phyloP scores from a whole-genome alignment of 306 rosid species.

The Sicyos edulis region DNA sequence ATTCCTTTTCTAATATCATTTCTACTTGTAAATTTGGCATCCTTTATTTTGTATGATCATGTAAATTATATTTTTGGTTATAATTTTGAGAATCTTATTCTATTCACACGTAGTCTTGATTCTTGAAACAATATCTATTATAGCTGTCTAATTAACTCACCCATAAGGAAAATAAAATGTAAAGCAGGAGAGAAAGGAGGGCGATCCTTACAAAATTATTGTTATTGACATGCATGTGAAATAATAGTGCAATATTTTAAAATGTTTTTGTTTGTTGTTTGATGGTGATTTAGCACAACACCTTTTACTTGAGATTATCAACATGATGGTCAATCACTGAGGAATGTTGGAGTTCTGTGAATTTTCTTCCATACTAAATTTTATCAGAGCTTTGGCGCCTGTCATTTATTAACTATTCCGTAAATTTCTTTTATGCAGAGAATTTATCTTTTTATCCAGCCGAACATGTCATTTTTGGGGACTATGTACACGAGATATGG shows the following conservation, averaged over 20 bases:
- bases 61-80: not conserved
- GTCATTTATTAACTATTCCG: constrained; percentile 23
- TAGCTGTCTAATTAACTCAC: not conserved
- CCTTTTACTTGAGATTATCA: not conserved
- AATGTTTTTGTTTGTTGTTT: no score
- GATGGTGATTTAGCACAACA: no score
- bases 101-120: not conserved
- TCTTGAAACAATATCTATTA: not conserved
- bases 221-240: constrained; percentile 12
- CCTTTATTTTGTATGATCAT: not conserved
- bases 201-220: not conserved
- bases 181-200: not conserved
- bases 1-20: not conserved
- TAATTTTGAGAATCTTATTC: constrained; percentile 14
- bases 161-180: constrained; percentile 2
- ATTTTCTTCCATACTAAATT: constrained; percentile 7
- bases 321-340: not conserved
- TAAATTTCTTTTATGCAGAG: constrained; percentile 46
- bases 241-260: not conserved
- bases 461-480: constrained; percentile 85
- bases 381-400: not conserved
- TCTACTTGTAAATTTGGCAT: not conserved
- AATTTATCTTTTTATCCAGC: constrained; percentile 58
- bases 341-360: not conserved
- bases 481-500: constrained; percentile 72